Percentiles rank a stretch among this genome's conserved stretches.
Conservation (phyloP, 2,329 filamentous ascomycete genomes). For the Helotiales sp. region DNA sequence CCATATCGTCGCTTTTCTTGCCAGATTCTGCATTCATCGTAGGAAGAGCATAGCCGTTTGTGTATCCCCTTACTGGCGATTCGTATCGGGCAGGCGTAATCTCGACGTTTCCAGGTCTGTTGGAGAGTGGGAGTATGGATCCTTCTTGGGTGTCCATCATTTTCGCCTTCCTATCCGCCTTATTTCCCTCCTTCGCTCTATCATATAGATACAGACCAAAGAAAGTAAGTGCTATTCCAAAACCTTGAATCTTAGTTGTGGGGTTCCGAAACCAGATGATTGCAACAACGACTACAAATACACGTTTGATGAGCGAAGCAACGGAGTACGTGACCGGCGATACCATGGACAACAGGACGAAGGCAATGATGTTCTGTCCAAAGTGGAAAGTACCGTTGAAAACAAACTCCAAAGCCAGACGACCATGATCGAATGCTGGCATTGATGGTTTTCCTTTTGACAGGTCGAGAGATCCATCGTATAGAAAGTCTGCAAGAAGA, state of each 20-base stretch:
- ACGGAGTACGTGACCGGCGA: constrained; percentile 97
- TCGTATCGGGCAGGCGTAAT: constrained; percentile 35
- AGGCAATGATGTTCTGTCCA: constrained; percentile 92
- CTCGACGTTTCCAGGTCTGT: constrained; percentile 27
- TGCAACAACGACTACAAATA: constrained; percentile 93
- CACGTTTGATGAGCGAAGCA: constrained; percentile 92
- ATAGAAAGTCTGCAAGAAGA: constrained; percentile 74
- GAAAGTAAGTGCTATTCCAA: constrained; percentile 87
- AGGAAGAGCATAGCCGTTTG: constrained; percentile 45
- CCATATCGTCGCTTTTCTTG: constrained; percentile 47
- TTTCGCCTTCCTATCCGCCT: constrained; percentile 79
- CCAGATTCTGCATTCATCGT: constrained; percentile 30
- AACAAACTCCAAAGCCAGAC: constrained; percentile 78
- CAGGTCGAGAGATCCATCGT: constrained; percentile 74
- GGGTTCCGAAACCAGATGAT: constrained; percentile 95
- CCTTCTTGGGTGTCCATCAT: constrained; percentile 53
- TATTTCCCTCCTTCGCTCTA: constrained; percentile 82
- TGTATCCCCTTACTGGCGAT: constrained; percentile 42
- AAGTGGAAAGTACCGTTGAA: constrained; percentile 99
- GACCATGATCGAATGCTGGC: constrained; percentile 72
- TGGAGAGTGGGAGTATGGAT: constrained; percentile 29
- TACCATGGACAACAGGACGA: constrained; percentile 87
- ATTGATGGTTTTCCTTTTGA: constrained; percentile 46
- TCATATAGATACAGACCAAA: constrained; percentile 94
- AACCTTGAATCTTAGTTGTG: constrained; percentile 78